Evolutionary conservation across 768 basidiomycete species (phyloP), one percentile per base, ranked within the genome.

Genomic region (Panus rudis): DNA sequence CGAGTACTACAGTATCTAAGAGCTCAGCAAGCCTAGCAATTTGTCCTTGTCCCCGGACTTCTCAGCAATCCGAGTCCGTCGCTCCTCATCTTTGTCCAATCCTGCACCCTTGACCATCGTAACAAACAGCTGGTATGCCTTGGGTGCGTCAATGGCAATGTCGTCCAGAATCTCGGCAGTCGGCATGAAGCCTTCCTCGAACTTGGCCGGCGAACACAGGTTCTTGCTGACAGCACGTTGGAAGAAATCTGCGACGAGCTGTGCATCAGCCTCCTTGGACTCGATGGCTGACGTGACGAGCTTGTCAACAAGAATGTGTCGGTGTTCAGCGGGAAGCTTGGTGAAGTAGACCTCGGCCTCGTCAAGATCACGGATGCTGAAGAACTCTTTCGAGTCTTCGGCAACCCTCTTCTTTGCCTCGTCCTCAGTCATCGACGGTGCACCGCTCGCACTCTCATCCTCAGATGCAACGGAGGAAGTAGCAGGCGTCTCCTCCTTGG

Each of bases 311-410:
- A 98, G 75, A 17, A 63, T 64, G 44, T 63, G 64, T 28, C 84
- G 82, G 53, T 83, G 73, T 45, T 72, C 71, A 20, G 72, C 62
- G 5, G 90, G 81, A 21, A 97, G 70, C 16, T 69, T 74, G 39
- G 76, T 71, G 66, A 94, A 92, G 69, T 92, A 93, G 20, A 75
- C 75, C 52, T 90, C 90, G 11, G 88, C 92, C 62, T 96, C 93
- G 25, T 84, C 81, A 44, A 96, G 61, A 56, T 82, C 85, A 51
- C 88, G 84, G 53, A 89, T 79, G 51, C 71, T 76, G 63, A 84
- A 92, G 69, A 91, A 86, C 69, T 97, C 91, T 64, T 88, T 90
- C 43, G 69, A 66, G 52, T 93, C 88, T 53, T 91, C 83, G 12
- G 69, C 72, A 53, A 94, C 83, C 71, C 84, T 87, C 60, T 78